These are phyloP conservation scores for Pleurostoma richardsiae DNA, from an alignment of 2,329 filamentous ascomycete genomes.

Conservation along the genomic window DNA sequence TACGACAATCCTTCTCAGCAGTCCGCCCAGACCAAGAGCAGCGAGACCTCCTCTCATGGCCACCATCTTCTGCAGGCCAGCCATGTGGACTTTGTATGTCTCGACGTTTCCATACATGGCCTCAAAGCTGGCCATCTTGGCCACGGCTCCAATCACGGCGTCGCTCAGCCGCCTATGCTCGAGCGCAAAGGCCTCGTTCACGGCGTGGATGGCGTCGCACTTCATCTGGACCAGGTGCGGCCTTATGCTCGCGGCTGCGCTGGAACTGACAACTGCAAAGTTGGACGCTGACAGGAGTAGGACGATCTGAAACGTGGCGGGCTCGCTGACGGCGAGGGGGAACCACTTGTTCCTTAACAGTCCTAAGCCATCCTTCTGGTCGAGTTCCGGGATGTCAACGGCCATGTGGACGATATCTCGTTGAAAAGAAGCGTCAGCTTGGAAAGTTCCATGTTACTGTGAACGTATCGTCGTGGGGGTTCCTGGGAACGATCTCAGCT, in stretches of 20 bases:
- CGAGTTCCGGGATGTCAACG: slow-evolving; percentile 20
- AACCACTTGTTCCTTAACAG: slow-evolving; percentile 20
- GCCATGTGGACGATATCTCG: slow-evolving; percentile 21
- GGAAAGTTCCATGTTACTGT: no score
- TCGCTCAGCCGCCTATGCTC: slow-evolving; percentile 26
- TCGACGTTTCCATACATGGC: slow-evolving; percentile 39
- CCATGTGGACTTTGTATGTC: slow-evolving; percentile 41
- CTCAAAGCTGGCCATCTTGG: slow-evolving; percentile 47
- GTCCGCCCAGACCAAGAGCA: slow-evolving; percentile 34
- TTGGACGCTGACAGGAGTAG: slow-evolving; percentile 21
- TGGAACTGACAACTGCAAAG: slow-evolving; percentile 11
- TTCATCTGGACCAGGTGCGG: slow-evolving; percentile 32
- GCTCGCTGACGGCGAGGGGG: slow-evolving; percentile 16
- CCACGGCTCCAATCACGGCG: slow-evolving; percentile 39
- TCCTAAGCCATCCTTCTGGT: slow-evolving; percentile 15
- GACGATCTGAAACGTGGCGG: slow-evolving; percentile 17
- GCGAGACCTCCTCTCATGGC: slow-evolving; percentile 36
- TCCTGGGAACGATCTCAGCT: neutral
- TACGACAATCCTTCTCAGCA: slow-evolving; percentile 39
- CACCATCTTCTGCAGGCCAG: slow-evolving; percentile 34
- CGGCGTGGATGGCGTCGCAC: slow-evolving; percentile 33
- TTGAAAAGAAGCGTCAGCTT: no score
- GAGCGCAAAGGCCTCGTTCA: slow-evolving; percentile 32
- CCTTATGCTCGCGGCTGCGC: slow-evolving; percentile 3
- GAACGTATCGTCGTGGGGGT: neutral